phyloP scores from a whole-genome alignment of 78 protist species.

The Polysphondylium violaceum region DNA sequence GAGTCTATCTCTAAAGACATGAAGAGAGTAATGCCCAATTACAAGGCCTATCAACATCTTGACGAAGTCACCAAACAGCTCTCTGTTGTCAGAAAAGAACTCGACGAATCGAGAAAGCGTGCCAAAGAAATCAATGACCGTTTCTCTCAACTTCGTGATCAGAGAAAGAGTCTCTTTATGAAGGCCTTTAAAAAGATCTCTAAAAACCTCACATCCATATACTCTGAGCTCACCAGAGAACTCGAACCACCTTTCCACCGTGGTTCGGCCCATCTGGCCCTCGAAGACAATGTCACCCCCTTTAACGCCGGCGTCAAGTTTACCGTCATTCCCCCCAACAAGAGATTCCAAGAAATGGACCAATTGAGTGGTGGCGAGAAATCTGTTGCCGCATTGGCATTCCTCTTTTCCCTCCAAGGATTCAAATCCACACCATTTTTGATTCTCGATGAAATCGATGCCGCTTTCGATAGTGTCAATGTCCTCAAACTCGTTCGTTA shows the following conservation, averaged over 20 bases:
- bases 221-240: conserved; percentile 89
- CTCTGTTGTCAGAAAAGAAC: neutral
- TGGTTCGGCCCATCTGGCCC: conserved; percentile 88
- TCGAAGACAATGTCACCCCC: conserved; percentile 93
- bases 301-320: conserved; percentile 94
- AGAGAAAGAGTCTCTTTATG: conserved; percentile 62
- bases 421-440: conserved; percentile 98
- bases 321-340: conserved; percentile 97
- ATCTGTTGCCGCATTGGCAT: conserved; percentile 99
- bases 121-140: conserved; percentile 11
- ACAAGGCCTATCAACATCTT: conserved; percentile 61
- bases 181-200: conserved; percentile 78
- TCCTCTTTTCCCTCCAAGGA: conserved; percentile 97
- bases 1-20: neutral
- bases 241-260: conserved; percentile 35
- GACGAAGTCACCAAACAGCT: neutral
- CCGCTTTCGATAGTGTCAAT: conserved; percentile 98
- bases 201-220: conserved; percentile 63
- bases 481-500: conserved; percentile 91
- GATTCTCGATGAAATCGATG: conserved; percentile 99
- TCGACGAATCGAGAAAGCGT: neutral
- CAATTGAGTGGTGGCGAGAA: conserved; percentile 99
- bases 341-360: conserved; percentile 96
- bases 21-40: conserved; percentile 48
- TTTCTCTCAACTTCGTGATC: conserved; percentile 15